phyloP scores from a whole-genome alignment of 352 stramenopile species.

The Globisporangium barbulae region DNA sequence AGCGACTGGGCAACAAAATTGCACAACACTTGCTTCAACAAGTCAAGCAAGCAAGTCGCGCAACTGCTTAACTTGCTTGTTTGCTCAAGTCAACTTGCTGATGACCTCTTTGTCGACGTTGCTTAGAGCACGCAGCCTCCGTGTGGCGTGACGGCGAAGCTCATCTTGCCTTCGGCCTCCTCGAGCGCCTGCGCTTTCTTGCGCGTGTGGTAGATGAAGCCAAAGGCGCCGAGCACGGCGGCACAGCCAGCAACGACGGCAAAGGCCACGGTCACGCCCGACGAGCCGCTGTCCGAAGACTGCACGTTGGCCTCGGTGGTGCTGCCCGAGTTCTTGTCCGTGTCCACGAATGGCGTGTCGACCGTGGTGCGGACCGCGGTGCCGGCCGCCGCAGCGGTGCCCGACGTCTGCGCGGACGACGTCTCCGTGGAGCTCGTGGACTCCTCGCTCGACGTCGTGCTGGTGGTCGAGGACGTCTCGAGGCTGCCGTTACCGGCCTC shows the following conservation, averaged over 20 bases:
- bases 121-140: conserved; percentile 51
- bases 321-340: conserved; percentile 16
- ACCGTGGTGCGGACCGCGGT: conserved; percentile 16
- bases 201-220: conserved; percentile 75
- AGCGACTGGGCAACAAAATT: background rate
- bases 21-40: background rate
- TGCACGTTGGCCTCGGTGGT: conserved; percentile 43
- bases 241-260: conserved; percentile 21
- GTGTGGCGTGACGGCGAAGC: conserved; percentile 40
- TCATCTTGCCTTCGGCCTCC: conserved; percentile 41
- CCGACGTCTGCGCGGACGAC: conserved; percentile 14
- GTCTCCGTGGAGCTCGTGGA: conserved; percentile 7
- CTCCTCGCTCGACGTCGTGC: background rate
- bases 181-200: conserved; percentile 59
- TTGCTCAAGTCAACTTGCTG: background rate
- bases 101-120: background rate
- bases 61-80: background rate
- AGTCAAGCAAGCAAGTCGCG: background rate
- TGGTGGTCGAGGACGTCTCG: conserved; percentile 10
- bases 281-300: conserved; percentile 9
- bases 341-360: conserved; percentile 20
- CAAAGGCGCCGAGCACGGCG: conserved; percentile 47
- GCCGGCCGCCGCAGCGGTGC: conserved; percentile 5
- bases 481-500: conserved; percentile 11
- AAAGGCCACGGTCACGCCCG: conserved; percentile 1